phyloP scores from a whole-genome alignment of 2,329 filamentous ascomycete species.

The Metarhizium rileyi region DNA sequence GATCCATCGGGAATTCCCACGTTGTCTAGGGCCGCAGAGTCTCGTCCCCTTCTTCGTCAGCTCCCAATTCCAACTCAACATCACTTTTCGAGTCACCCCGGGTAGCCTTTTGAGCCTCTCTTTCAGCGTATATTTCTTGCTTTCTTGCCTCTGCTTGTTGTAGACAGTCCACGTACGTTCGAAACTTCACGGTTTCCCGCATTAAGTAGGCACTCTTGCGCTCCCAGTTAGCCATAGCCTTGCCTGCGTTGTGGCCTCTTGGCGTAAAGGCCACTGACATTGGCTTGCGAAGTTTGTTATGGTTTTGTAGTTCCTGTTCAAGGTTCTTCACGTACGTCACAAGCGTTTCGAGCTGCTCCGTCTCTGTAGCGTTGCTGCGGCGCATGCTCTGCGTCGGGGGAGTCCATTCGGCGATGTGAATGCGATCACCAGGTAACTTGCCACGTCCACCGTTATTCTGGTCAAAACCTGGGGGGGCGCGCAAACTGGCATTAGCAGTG shows the following conservation, averaged over 20 bases:
- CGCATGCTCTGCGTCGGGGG: constrained; percentile 88
- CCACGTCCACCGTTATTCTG: constrained; percentile 42
- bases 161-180: constrained; percentile 85
- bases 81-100: constrained; percentile 36
- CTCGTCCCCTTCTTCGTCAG: constrained; percentile 24
- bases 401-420: constrained; percentile 77
- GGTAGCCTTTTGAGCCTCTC: constrained; percentile 42
- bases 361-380: constrained; percentile 65
- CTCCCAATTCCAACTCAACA: constrained; percentile 25
- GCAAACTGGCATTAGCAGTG: constrained; percentile 41
- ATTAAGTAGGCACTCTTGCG: constrained; percentile 87
- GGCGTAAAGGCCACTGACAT: constrained; percentile 88
- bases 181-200: constrained; percentile 91
- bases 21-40: constrained; percentile 22
- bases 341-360: constrained; percentile 70
- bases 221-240: constrained; percentile 95
- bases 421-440: constrained; percentile 74
- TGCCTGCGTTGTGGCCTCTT: constrained; percentile 66
- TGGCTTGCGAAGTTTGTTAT: constrained; percentile 78
- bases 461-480: constrained; percentile 50
- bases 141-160: constrained; percentile 60
- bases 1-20: neutral
- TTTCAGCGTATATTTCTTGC: constrained; percentile 58
- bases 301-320: constrained; percentile 73
- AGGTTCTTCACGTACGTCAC: constrained; percentile 73